Conservation (phyloP, 495 filamentous ascomycete genomes). For the Penicillium maclennaniae region DNA sequence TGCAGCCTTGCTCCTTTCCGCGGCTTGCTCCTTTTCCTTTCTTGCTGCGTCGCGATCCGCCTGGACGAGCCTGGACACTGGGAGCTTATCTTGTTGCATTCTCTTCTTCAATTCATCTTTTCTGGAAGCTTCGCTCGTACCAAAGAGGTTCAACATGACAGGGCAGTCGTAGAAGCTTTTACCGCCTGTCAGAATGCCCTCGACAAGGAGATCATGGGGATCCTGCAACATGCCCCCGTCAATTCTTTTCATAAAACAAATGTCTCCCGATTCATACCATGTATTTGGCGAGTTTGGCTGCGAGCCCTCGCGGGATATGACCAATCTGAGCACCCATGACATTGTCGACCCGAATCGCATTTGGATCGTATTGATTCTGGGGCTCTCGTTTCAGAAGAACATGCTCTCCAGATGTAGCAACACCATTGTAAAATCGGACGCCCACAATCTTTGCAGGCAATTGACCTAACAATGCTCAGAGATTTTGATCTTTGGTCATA, state of each 20-base stretch:
- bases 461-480: slow-evolving; percentile 23
- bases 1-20: slow-evolving; percentile 48
- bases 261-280: slow-evolving; percentile 43
- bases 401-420: slow-evolving; percentile 67
- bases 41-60: slow-evolving; percentile 30
- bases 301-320: slow-evolving; percentile 65
- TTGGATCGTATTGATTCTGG: slow-evolving; percentile 66
- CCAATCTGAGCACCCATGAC: slow-evolving; percentile 77
- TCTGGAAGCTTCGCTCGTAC: slow-evolving; percentile 51
- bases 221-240: slow-evolving; percentile 40
- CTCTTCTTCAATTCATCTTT: slow-evolving; percentile 51
- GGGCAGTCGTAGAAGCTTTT: slow-evolving; percentile 69
- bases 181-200: slow-evolving; percentile 60
- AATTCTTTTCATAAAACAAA: not conserved
- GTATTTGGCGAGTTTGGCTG: slow-evolving; percentile 68
- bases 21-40: slow-evolving; percentile 31
- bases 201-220: slow-evolving; percentile 51
- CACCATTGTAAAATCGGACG: slow-evolving; percentile 70
- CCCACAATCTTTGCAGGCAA: slow-evolving; percentile 71
- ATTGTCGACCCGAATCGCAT: slow-evolving; percentile 79
- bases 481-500: not conserved
- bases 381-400: slow-evolving; percentile 68
- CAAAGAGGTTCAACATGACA: slow-evolving; percentile 62
- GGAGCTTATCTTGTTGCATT: slow-evolving; percentile 61
- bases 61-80: slow-evolving; percentile 39